Base-by-base conservation (phyloP, 495 filamentous ascomycete genomes). In the Cenococcum geophilum region DNA sequence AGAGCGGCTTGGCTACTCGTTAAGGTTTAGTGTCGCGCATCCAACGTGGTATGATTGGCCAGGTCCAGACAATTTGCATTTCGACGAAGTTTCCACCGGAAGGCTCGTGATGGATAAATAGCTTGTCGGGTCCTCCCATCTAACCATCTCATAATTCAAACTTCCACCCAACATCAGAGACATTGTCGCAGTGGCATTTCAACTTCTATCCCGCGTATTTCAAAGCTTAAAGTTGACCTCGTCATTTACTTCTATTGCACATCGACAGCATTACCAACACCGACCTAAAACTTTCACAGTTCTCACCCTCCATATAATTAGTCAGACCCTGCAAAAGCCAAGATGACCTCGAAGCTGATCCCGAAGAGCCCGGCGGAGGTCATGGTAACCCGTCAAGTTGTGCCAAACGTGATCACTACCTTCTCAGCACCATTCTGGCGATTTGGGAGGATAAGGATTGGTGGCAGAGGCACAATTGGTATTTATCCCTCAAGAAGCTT, bases 391-490 rank as follows among this genome's bases (percentile, higher is more conserved):
- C 89, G 93, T 58, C 77, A 87, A 63, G 75, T 96, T 61, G 87
- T 85, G 3, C 86, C 90, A 1, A 82, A 87, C 57, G 60, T 60
- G 12, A 82, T 98, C 64, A 82, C 87, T 27, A 96, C 88, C 23
- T 79, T 91, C 70, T 93, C 89, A 9, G 77, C 88, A 1, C 93
- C 93, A 18, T 98, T 98, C 74, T 72, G 82, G 50, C 87, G 93
- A 14, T 90, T 91, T 67, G 91, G 91, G 45, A 76, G 73, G 48
- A 70, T 95, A 57, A 91, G 89, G 57, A 79, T 97, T 67, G 93
- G 93, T 47, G 91, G 89, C 40, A 79, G 93, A 66, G 91, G 86
- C 59, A 97, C 93, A 12, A 77, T 95, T 60, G 87, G 91, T 92
- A 74, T 72, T 78, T 71, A 14, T 20, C 21, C 4, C 45, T 47